Base-by-base conservation (phyloP, 2,329 filamentous ascomycete species). In the Colletotrichum phormii region DNA sequence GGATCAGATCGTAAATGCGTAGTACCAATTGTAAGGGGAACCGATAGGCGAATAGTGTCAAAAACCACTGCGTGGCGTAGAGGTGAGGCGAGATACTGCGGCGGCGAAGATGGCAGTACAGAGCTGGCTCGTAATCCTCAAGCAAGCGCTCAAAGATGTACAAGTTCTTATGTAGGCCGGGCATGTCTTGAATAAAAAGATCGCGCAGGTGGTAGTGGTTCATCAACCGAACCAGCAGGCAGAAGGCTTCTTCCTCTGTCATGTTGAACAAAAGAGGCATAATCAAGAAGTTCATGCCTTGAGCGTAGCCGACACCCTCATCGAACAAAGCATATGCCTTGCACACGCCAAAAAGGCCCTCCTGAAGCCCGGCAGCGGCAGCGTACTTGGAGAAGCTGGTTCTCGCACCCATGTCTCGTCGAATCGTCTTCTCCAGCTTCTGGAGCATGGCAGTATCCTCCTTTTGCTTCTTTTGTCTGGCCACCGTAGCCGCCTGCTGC, bases 231-330 rank as follows among this genome's bases (percentile, higher is more conserved):
- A 98, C 95, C 31, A 99, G 89, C 22, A 99, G 86, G 77, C 95
- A 97, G 80, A 99, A 99, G 0, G 97, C 96, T 83, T 99, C 97
- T 80, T 97, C 95, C 83, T 98, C 96, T 2, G 95, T 94, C 95
- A 98, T 98, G 81, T 98, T 98, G 85, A 99, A 98, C 1, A 99
- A 86, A 22, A 99, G 83, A 29, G 97, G 97, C 95, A 98, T 98
- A 61, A 95, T 94, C 72, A 99, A 90, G 79, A 99, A 99, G 80
- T 98, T 99, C 94, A 99, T 98, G 80, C 97, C 97, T 82, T 99
- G 97, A 0, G 97, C 96, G 82, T 99, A 99, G 37, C 97, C 96
- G 46, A 99, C 97, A 8, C 89, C 93, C 79, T 98, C 95, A 79
- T 99, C 97, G 77, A 95, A 98, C 35, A 99, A 87, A 15, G 97